Base-by-base conservation (phyloP, 495 filamentous ascomycete species). In the Penicillium lividum region DNA sequence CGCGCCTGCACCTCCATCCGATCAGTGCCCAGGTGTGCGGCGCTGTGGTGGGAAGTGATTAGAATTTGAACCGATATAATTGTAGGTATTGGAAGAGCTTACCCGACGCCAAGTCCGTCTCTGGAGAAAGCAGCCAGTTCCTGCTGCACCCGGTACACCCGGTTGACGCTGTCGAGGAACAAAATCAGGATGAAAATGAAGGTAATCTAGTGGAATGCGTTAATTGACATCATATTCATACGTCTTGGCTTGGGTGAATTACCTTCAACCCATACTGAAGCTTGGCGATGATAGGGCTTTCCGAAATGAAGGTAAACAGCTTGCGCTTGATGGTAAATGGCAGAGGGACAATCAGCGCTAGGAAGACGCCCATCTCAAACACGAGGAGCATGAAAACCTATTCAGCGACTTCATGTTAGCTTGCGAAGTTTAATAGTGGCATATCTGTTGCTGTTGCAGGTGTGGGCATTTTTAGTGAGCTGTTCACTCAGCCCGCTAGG, bases 141-240 rank as follows among this genome's bases (percentile, higher is more conserved):
- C 58, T 90, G 77, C 75, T 97, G 93, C 49, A 98, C 94, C 25
- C 93, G 90, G 72, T 96, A 98, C 64, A 98, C 94, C 48, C 94
- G 92, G 77, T 98, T 98, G 71, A 98, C 92, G 73, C 92, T 97
- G 78, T 98, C 94, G 71, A 98, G 84, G 81, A 98, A 98, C 50
- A 98, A 86, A 56, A 98, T 96, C 45, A 97, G 76, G 67, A 98
- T 98, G 77, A 98, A 98, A 65, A 98, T 92, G 68, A 98, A 98
- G 3, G 92, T 96, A 46, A 98, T 98, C 88, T 97, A 77, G 22
- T 22, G n/a, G 40, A 5, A 25, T 4, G 7, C 7, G 51, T 65
- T 34, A 63, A 53, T 57, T 49, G 49, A 53, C 30, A 1, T 44
- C 0, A 3, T 1, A 33, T 13, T 50, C 9, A 28, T 4, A 7